These are phyloP conservation scores for Anisodus tanguticus DNA, from an alignment of 257 asterid genomes.

Conservation along the genomic window DNA sequence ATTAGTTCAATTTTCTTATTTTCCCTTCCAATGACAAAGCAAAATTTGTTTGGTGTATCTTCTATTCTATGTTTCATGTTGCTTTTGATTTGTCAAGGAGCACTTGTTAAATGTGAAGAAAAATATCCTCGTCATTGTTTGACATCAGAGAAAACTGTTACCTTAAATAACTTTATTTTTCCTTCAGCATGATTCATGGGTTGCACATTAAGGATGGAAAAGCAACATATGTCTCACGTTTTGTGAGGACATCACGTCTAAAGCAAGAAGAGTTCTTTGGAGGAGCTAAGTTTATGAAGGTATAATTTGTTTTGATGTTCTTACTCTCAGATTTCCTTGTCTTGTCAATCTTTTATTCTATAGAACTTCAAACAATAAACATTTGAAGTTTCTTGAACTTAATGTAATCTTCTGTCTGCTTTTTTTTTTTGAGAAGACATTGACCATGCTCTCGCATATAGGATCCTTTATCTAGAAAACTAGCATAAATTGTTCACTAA, in stretches of 20 bases:
- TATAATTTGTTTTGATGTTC: constrained; percentile 24
- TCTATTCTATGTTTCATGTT: neutral
- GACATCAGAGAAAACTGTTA: neutral
- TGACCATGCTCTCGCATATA: neutral
- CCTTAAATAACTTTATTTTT: constrained; percentile 25
- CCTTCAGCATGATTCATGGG: constrained; percentile 92
- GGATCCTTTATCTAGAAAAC: neutral
- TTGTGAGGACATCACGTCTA: constrained; percentile 85
- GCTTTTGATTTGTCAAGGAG: constrained; percentile 4
- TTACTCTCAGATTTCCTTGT: constrained; percentile 8
- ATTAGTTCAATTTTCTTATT: constrained; percentile 5
- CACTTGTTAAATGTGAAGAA: neutral
- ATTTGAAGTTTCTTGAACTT: neutral
- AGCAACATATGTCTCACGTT: constrained; percentile 92
- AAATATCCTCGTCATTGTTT: neutral
- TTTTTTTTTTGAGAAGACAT: neutral
- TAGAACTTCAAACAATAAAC: neutral
- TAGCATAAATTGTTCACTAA: neutral
- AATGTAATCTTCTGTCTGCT: neutral
- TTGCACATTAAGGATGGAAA: constrained; percentile 92
- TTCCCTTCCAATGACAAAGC: neutral
- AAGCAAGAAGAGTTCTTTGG: constrained; percentile 89
- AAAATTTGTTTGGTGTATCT: neutral
- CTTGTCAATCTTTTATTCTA: neutral
- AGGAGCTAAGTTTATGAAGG: constrained; percentile 91